These are phyloP conservation scores for Coprinopsis strossmayeri DNA, from an alignment of 768 basidiomycete genomes.

Conservation along the genomic window DNA sequence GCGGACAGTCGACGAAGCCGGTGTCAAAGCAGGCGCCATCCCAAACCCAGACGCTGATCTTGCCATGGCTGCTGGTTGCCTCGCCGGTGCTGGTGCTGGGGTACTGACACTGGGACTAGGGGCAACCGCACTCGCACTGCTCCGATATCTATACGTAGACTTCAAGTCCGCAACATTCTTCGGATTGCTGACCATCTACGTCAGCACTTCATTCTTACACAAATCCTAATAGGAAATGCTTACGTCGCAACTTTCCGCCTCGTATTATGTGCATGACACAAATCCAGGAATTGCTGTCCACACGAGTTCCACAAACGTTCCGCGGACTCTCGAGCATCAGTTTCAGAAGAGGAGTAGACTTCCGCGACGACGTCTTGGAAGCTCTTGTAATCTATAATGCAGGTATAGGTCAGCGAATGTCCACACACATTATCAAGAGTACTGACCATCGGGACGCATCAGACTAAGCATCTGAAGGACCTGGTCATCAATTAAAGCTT, in stretches of 20 bases:
- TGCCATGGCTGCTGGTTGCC: not conserved
- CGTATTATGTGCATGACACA: conserved; percentile 2
- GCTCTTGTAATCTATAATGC: not conserved
- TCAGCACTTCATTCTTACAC: not conserved
- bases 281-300: conserved; percentile 4
- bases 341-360: not conserved
- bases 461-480: not conserved
- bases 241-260: not conserved
- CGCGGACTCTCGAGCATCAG: not conserved
- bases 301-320: not conserved
- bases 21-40: not conserved
- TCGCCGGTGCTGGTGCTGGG: not conserved
- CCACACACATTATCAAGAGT: not conserved
- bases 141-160: not conserved
- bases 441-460: not conserved
- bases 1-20: not conserved
- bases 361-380: conserved; percentile 1
- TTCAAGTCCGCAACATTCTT: not conserved
- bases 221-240: not conserved
- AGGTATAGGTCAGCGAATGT: not conserved
- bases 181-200: not conserved
- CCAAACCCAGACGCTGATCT: not conserved
- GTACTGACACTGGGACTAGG: not conserved
- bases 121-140: not conserved
- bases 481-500: not conserved